phyloP scores from a whole-genome alignment of 2,329 filamentous ascomycete genomes.

The Stachybotrys chlorohalonatus region DNA sequence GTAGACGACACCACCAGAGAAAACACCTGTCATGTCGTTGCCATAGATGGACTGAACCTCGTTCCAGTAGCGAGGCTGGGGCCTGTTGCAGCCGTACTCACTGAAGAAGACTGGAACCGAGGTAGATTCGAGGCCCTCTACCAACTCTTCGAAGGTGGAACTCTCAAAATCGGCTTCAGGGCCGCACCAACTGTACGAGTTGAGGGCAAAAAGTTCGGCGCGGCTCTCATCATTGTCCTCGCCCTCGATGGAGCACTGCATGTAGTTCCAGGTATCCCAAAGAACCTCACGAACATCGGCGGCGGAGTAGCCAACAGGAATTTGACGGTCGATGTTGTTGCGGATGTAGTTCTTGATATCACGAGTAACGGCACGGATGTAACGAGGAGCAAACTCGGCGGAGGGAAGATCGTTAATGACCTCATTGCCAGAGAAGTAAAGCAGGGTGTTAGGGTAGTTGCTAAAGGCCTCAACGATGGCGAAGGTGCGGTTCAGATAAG shows the following conservation, averaged over 20 bases:
- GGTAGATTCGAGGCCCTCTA: constrained; percentile 54
- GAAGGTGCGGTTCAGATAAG: constrained; percentile 58
- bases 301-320: constrained; percentile 74
- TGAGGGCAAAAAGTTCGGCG: constrained; percentile 69
- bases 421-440: constrained; percentile 73
- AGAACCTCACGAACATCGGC: constrained; percentile 68
- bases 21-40: constrained; percentile 54
- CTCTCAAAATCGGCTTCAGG: constrained; percentile 49
- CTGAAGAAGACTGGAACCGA: constrained; percentile 75
- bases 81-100: constrained; percentile 71
- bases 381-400: constrained; percentile 55
- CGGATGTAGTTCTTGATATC: constrained; percentile 77
- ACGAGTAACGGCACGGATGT: constrained; percentile 64
- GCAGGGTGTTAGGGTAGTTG: constrained; percentile 57
- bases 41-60: constrained; percentile 69
- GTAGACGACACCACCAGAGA: constrained; percentile 74
- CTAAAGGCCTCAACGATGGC: constrained; percentile 59
- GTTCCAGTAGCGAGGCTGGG: constrained; percentile 63
- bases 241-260: constrained; percentile 54
- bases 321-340: constrained; percentile 55
- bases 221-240: constrained; percentile 51
- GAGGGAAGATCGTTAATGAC: constrained; percentile 60
- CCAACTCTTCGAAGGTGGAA: constrained; percentile 54
- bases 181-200: constrained; percentile 63
- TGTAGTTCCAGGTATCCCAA: constrained; percentile 66